These are phyloP conservation scores for Mycena floridula DNA, from an alignment of 768 basidiomycete species.

Conservation along the genomic window DNA sequence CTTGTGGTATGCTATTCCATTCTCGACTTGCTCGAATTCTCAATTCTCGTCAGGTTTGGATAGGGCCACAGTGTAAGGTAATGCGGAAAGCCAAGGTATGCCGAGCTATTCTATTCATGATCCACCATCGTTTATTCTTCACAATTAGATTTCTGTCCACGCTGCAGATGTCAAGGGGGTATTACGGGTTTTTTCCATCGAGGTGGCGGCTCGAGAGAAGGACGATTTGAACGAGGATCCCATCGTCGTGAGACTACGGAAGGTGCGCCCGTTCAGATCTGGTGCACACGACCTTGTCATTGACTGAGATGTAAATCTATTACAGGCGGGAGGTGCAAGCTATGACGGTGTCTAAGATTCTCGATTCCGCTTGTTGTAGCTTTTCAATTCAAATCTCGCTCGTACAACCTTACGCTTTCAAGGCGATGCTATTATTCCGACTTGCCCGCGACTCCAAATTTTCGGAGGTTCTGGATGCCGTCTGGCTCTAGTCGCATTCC, in stretches of 20 bases:
- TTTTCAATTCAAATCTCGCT: background rate
- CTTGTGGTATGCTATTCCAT: slow-evolving; percentile 41
- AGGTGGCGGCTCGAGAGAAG: slow-evolving; percentile 78
- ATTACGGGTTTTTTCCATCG: slow-evolving; percentile 76
- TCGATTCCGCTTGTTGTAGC: background rate
- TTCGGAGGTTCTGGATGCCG: slow-evolving; percentile 56
- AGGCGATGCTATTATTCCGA: too few species aligned
- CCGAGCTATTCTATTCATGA: slow-evolving; percentile 21
- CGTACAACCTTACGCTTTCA: slow-evolving; percentile 2
- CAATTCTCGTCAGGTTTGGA: slow-evolving; percentile 51
- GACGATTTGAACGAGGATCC: slow-evolving; percentile 86
- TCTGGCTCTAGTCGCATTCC: slow-evolving; percentile 75
- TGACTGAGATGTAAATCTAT: slow-evolving; percentile 11
- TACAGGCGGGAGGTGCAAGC: slow-evolving; percentile 80
- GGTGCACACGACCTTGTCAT: slow-evolving; percentile 7
- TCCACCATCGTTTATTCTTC: slow-evolving; percentile 19
- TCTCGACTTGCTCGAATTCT: slow-evolving; percentile 7
- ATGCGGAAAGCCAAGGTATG: slow-evolving; percentile 89
- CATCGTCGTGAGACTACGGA: slow-evolving; percentile 75
- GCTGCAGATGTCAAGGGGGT: slow-evolving; percentile 80
- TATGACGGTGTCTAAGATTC: slow-evolving; percentile 70
- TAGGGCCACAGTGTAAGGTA: slow-evolving; percentile 75
- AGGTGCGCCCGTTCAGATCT: slow-evolving; percentile 42
- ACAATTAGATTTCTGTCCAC: slow-evolving; percentile 81
- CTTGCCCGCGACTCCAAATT: slow-evolving; percentile 34